These are phyloP conservation scores for Saccharomycopsis oosterbeekiorum DNA, from an alignment of 805 yeast genomes.

Conservation along the genomic window DNA sequence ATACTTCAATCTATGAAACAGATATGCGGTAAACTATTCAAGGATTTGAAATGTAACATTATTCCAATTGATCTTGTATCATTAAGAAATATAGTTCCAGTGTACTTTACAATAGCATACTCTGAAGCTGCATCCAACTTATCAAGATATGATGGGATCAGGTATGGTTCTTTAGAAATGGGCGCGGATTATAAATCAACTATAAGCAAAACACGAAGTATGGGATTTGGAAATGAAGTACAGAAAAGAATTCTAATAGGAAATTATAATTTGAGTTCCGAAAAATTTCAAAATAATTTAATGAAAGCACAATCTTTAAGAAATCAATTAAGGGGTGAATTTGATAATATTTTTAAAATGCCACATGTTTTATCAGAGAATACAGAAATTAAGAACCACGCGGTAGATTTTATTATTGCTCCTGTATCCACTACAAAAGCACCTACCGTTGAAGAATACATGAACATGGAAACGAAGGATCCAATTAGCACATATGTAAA, in stretches of 20 bases:
- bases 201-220: conserved; percentile 50
- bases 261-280: conserved; percentile 73
- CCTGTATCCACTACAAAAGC: conserved; percentile 62
- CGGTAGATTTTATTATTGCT: conserved; percentile 60
- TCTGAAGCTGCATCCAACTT: conserved; percentile 93
- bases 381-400: conserved; percentile 23
- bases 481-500: conserved; percentile 60
- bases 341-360: conserved; percentile 50
- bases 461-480: conserved; percentile 27
- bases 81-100: conserved; percentile 55
- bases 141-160: conserved; percentile 80
- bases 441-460: conserved; percentile 40
- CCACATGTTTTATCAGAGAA: conserved; percentile 32
- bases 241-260: conserved; percentile 78
- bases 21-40: conserved; percentile 35
- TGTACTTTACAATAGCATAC: conserved; percentile 81
- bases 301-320: conserved; percentile 66
- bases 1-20: conserved; percentile 40
- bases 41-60: conserved; percentile 35
- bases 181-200: conserved; percentile 28
- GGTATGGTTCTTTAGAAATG: conserved; percentile 52
- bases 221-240: conserved; percentile 74
- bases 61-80: conserved; percentile 63
- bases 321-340: conserved; percentile 47
- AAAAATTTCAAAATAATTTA: conserved; percentile 59